phyloP scores from a whole-genome alignment of 768 basidiomycete species.

The Kwoniella heveanensis region DNA sequence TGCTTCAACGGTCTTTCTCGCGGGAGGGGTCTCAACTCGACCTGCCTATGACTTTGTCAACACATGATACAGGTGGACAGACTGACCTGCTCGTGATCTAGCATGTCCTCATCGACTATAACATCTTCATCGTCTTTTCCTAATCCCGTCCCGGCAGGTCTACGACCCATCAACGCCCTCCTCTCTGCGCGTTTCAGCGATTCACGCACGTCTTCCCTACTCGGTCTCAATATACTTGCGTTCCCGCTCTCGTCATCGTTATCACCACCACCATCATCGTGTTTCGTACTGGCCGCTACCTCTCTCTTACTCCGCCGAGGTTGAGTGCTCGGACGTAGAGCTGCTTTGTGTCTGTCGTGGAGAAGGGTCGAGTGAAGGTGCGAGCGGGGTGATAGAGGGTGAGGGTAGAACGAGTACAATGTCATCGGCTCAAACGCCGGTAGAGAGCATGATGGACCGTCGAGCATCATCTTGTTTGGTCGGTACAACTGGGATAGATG shows the following conservation, averaged over 20 bases:
- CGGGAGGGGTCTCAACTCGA: not conserved
- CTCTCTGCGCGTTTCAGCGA: slow-evolving; percentile 20
- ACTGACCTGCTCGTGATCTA: slow-evolving; percentile 49
- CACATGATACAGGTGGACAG: no score
- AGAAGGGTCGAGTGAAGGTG: slow-evolving; percentile 27
- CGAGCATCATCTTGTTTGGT: slow-evolving; percentile 13
- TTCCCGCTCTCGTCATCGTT: not conserved
- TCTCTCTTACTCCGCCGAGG: not conserved
- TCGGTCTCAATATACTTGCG: not conserved
- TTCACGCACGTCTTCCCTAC: not conserved
- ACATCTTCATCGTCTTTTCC: slow-evolving; percentile 39
- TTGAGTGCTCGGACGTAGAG: slow-evolving; percentile 18
- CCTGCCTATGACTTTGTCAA: no score
- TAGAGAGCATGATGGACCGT: slow-evolving; percentile 6
- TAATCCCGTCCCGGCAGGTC: slow-evolving; percentile 35
- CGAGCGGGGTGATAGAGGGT: slow-evolving; percentile 28
- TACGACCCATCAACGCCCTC: slow-evolving; percentile 39
- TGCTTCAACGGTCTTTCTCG: no score
- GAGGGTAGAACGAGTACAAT: slow-evolving; percentile 41
- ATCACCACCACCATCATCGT: no score
- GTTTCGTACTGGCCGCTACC: no score
- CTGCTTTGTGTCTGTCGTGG: not conserved
- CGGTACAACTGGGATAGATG: no score
- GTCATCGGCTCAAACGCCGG: slow-evolving; percentile 19
- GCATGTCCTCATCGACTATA: slow-evolving; percentile 35